These are phyloP conservation scores for Tephrocybe sp. DNA, from an alignment of 768 basidiomycete genomes.

Conservation along the genomic window DNA sequence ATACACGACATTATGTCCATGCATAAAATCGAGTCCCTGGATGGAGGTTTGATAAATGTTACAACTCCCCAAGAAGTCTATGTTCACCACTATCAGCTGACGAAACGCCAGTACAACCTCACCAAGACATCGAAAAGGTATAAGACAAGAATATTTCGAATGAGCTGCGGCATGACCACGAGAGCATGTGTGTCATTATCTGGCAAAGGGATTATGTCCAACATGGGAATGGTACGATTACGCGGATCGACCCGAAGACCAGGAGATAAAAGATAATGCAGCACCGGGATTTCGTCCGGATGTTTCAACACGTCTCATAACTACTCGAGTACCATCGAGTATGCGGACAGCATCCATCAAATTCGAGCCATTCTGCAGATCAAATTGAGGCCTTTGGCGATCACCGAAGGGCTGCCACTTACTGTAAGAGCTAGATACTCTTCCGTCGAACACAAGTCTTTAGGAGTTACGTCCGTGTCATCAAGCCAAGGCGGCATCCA, in stretches of 20 bases:
- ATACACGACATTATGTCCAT: neutral
- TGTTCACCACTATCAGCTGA: constrained; percentile 1
- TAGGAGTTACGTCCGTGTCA: neutral
- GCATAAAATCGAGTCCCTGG: constrained; percentile 10
- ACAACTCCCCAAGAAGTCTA: too few relatives aligned
- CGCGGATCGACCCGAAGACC: neutral
- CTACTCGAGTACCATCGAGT: neutral
- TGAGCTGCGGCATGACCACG: constrained; percentile 4
- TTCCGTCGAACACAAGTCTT: too few relatives aligned
- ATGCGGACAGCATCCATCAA: neutral
- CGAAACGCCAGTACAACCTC: neutral
- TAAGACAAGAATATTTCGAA: neutral
- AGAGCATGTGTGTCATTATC: neutral
- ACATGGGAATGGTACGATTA: constrained; percentile 1
- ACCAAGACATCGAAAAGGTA: constrained; percentile 2
- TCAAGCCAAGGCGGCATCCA: constrained; percentile 8
- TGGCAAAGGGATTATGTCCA: neutral
- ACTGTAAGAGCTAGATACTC: too few relatives aligned
- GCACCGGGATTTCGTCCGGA: neutral
- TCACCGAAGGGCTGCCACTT: too few relatives aligned
- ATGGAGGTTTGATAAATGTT: too few relatives aligned
- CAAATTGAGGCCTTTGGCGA: too few relatives aligned
- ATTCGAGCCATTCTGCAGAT: constrained; percentile 4
- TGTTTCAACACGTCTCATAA: neutral
- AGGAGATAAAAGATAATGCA: neutral